Evolutionary conservation across 345 rosid species (phyloP).

Genomic region (Psidium friedrichsthalianum): DNA sequence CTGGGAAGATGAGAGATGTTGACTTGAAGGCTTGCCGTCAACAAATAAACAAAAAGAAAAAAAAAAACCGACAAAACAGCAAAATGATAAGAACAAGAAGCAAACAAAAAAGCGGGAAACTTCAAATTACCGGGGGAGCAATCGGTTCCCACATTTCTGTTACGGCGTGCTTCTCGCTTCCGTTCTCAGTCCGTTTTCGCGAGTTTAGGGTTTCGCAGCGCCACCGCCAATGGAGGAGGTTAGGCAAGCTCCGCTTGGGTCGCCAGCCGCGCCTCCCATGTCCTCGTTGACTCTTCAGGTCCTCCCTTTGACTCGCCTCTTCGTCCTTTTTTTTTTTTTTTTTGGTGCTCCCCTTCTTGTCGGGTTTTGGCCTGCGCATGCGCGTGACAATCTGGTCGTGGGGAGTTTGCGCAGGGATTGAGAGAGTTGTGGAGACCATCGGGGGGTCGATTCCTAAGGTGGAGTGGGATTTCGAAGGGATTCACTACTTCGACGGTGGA

Average conservation of each 20-base stretch:
- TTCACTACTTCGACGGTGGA: conserved; percentile 64
- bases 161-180: neutral
- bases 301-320: neutral
- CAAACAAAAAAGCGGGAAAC: conserved; percentile 25
- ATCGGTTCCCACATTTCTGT: neutral
- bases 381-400: neutral
- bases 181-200: neutral
- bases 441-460: conserved; percentile 44
- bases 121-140: neutral
- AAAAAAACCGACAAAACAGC: neutral
- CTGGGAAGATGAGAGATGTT: neutral
- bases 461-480: conserved; percentile 81
- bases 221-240: conserved; percentile 43
- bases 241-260: conserved; percentile 57
- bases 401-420: conserved; percentile 30
- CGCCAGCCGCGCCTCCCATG: conserved; percentile 47
- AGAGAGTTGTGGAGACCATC: conserved; percentile 43
- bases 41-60: too few relatives aligned
- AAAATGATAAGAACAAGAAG: neutral
- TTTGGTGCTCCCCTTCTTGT: too few relatives aligned
- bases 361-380: neutral
- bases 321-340: too few relatives aligned
- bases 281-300: conserved; percentile 42
- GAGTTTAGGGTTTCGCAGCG: neutral
- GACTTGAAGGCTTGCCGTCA: neutral